Conservation (phyloP, 805 yeast species). For the Starmerella stellata region DNA sequence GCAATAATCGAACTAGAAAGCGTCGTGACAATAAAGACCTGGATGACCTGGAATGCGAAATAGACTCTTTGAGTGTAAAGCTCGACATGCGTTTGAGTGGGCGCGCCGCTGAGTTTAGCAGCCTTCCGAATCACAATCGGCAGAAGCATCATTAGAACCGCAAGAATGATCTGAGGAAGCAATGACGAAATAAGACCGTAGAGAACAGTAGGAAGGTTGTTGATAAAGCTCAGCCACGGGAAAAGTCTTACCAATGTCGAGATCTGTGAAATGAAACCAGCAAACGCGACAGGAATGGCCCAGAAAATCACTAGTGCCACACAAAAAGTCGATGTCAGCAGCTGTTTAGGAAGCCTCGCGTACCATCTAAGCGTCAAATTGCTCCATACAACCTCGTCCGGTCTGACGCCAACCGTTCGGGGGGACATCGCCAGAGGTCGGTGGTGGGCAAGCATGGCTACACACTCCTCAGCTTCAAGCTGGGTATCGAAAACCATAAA, state of each 20-base stretch:
- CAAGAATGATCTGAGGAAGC: conserved; percentile 64
- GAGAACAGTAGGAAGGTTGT: conserved; percentile 49
- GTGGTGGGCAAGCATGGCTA: conserved; percentile 46
- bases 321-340: conserved; percentile 39
- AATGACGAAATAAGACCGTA: conserved; percentile 77
- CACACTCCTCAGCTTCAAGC: conserved; percentile 74
- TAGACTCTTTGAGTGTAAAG: conserved; percentile 73
- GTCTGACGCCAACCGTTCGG: conserved; percentile 44
- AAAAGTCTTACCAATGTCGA: conserved; percentile 29
- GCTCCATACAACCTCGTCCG: conserved; percentile 73
- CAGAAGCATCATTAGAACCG: conserved; percentile 67
- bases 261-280: conserved; percentile 81
- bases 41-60: conserved; percentile 78
- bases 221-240: conserved; percentile 56
- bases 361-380: conserved; percentile 43
- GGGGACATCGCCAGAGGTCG: conserved; percentile 29
- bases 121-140: conserved; percentile 66
- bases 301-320: conserved; percentile 67
- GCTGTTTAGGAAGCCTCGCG: conserved; percentile 38
- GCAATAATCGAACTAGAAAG: conserved; percentile 66
- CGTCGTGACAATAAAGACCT: conserved; percentile 73
- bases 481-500: conserved; percentile 71
- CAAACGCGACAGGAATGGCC: conserved; percentile 96
- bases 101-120: conserved; percentile 58
- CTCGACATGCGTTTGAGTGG: conserved; percentile 57